These are phyloP conservation scores for Clonostachys byssicola DNA, from an alignment of 2,329 filamentous ascomycete genomes.

Conservation along the genomic window DNA sequence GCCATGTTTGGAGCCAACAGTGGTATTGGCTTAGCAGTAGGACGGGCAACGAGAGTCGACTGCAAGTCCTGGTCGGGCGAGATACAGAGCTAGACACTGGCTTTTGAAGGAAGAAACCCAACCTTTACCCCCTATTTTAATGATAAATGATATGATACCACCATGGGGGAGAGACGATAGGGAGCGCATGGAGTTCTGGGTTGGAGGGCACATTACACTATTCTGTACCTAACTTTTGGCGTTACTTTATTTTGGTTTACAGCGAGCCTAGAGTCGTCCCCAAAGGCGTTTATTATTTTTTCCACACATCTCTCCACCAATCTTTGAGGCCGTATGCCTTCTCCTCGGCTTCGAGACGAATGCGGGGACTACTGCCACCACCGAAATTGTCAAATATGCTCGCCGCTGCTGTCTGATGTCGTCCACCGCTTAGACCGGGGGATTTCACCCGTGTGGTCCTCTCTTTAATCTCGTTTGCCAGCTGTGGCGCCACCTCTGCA, in stretches of 20 bases:
- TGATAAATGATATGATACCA: too few relatives aligned
- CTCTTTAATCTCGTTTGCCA: constrained; percentile 69
- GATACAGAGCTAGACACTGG: background rate
- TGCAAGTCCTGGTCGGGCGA: constrained; percentile 2
- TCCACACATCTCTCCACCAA: constrained; percentile 81
- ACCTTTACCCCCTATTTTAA: too few relatives aligned
- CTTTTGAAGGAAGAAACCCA: too few relatives aligned
- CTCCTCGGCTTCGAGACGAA: constrained; percentile 69
- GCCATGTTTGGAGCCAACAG: constrained; percentile 1
- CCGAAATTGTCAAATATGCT: constrained; percentile 60
- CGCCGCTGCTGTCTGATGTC: constrained; percentile 14
- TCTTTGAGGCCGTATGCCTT: constrained; percentile 83
- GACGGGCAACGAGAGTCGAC: background rate
- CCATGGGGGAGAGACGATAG: too few relatives aligned
- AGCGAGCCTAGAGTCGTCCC: too few relatives aligned
- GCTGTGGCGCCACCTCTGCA: constrained; percentile 75
- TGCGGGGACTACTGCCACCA: constrained; percentile 43
- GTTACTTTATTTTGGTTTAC: too few relatives aligned
- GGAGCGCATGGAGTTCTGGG: too few relatives aligned
- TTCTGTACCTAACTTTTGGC: too few relatives aligned
- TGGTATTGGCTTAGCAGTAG: constrained; percentile 1
- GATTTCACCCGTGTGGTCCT: constrained; percentile 50
- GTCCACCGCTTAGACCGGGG: constrained; percentile 15
- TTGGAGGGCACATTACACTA: too few relatives aligned
- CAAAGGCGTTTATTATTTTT: constrained; percentile 8